Evolutionary conservation across 1,284 basidiomycete genomes (phyloP).

Genomic region (Pseudozyma sp.): DNA sequence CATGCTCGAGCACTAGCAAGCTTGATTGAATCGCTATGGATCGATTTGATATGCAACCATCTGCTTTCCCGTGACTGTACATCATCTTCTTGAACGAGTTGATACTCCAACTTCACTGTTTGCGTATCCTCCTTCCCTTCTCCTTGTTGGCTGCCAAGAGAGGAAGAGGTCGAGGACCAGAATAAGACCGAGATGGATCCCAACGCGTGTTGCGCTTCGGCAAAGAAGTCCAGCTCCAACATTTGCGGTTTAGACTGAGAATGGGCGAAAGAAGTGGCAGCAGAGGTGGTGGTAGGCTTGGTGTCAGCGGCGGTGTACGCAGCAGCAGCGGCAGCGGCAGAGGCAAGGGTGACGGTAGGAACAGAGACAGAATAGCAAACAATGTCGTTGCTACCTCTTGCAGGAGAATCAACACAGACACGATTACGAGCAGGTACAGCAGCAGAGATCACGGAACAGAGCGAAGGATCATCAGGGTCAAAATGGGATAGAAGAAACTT

Average conservation of each 20-base stretch:
- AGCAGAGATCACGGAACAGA: not conserved
- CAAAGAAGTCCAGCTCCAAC: slow-evolving; percentile 37
- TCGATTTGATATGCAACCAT: slow-evolving; percentile 10
- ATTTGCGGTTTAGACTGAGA: slow-evolving; percentile 15
- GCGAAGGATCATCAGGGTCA: slow-evolving; percentile 1
- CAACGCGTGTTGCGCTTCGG: slow-evolving; percentile 42
- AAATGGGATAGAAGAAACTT: slow-evolving; percentile 14
- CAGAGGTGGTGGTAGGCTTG: not conserved
- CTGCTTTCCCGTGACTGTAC: slow-evolving; percentile 1
- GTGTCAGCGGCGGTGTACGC: slow-evolving; percentile 33
- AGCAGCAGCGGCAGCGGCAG: slow-evolving; percentile 8
- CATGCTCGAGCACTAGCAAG: slow-evolving; percentile 13
- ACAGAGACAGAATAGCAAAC: slow-evolving; percentile 4
- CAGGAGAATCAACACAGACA: slow-evolving; percentile 8
- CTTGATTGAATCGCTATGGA: slow-evolving; percentile 5
- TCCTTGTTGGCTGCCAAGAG: too few species aligned
- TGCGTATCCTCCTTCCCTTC: not conserved
- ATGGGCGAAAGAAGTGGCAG: not conserved
- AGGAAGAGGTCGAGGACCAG: slow-evolving; percentile 7
- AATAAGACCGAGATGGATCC: slow-evolving; percentile 39
- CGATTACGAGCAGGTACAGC: slow-evolving; percentile 8
- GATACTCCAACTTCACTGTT: slow-evolving; percentile 13
- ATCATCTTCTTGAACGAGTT: slow-evolving; percentile 5
- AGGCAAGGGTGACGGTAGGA: slow-evolving; percentile 5
- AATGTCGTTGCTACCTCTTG: not conserved